Conservation (phyloP, 768 basidiomycete species). For the Lactifluus hygrophoroides region DNA sequence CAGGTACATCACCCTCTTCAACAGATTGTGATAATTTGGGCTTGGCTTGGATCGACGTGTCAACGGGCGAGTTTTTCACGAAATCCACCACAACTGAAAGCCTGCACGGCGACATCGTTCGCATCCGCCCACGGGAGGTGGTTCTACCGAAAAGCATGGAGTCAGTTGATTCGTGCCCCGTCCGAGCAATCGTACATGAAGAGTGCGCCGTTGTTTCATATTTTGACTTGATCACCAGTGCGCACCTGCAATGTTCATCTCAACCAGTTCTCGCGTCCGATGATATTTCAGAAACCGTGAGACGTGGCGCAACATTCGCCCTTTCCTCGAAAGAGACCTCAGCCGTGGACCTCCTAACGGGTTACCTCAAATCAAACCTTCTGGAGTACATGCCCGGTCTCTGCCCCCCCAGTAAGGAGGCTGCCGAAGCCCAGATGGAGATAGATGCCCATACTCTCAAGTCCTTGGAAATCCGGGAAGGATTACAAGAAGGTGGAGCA, state of each 20-base stretch:
- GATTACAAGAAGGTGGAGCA: slow-evolving; percentile 58
- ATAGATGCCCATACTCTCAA: slow-evolving; percentile 85
- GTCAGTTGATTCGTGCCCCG: slow-evolving; percentile 33
- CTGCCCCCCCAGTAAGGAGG: slow-evolving; percentile 49
- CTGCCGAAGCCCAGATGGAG: slow-evolving; percentile 56
- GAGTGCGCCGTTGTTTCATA: slow-evolving; percentile 51
- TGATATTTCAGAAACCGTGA: not conserved
- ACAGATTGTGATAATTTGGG: slow-evolving; percentile 33
- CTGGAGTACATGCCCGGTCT: slow-evolving; percentile 72
- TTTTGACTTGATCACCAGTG: slow-evolving; percentile 18
- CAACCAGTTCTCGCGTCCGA: slow-evolving; percentile 17
- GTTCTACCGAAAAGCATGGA: slow-evolving; percentile 47
- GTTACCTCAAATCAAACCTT: slow-evolving; percentile 57
- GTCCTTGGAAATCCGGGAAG: slow-evolving; percentile 79
- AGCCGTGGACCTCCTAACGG: slow-evolving; percentile 55
- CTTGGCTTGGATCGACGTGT: slow-evolving; percentile 91
- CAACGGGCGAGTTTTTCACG: slow-evolving; percentile 89
- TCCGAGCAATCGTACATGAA: slow-evolving; percentile 43
- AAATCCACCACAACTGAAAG: slow-evolving; percentile 44
- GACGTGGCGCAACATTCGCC: not conserved
- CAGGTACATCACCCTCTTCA: not conserved
- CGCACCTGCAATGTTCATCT: not conserved
- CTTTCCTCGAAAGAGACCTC: slow-evolving; percentile 37
- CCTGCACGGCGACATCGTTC: slow-evolving; percentile 73
- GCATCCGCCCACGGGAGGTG: slow-evolving; percentile 76